Evolutionary conservation across 768 basidiomycete genomes (phyloP).

Genomic region (Lactarius hatsudake): DNA sequence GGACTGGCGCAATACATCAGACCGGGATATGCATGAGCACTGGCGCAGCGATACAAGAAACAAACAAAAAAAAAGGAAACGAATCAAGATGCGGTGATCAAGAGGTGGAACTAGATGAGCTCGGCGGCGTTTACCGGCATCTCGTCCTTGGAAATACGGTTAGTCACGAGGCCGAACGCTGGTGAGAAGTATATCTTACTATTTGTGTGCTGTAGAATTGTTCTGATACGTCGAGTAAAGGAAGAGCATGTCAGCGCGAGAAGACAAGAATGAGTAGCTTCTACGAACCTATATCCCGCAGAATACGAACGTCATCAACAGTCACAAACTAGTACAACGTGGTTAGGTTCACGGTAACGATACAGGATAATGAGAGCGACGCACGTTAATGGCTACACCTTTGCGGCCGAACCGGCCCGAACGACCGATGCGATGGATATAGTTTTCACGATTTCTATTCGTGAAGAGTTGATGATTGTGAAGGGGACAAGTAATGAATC

Average conservation of each 20-base stretch:
- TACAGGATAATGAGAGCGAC: slow-evolving; percentile 31
- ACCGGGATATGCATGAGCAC: slow-evolving; percentile 8
- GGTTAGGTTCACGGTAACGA: slow-evolving; percentile 4
- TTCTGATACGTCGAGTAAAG: slow-evolving; percentile 45
- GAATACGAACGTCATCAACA: slow-evolving; percentile 92
- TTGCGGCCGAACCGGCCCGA: slow-evolving; percentile 99
- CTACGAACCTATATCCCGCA: slow-evolving; percentile 88
- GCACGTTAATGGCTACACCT: slow-evolving; percentile 98
- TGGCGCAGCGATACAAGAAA: slow-evolving; percentile 15
- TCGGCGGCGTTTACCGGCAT: slow-evolving; percentile 99
- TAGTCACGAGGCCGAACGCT: slow-evolving; percentile 25
- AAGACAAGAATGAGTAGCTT: slow-evolving; percentile 1
- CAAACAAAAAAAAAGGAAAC: neutral
- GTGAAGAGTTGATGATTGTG: slow-evolving; percentile 5
- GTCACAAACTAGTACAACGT: slow-evolving; percentile 68
- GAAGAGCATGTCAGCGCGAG: neutral
- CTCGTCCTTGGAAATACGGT: slow-evolving; percentile 66
- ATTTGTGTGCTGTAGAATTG: slow-evolving; percentile 97
- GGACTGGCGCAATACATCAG: slow-evolving; percentile 15
- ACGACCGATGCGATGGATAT: slow-evolving; percentile 99
- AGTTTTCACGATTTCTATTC: slow-evolving; percentile 91
- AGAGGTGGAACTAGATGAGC: slow-evolving; percentile 62
- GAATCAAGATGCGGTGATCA: neutral
- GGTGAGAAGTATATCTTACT: slow-evolving; percentile 42
- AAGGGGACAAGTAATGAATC: slow-evolving; percentile 12